Conservation (phyloP, 805 yeast genomes). For the Sungouiella thailandica region DNA sequence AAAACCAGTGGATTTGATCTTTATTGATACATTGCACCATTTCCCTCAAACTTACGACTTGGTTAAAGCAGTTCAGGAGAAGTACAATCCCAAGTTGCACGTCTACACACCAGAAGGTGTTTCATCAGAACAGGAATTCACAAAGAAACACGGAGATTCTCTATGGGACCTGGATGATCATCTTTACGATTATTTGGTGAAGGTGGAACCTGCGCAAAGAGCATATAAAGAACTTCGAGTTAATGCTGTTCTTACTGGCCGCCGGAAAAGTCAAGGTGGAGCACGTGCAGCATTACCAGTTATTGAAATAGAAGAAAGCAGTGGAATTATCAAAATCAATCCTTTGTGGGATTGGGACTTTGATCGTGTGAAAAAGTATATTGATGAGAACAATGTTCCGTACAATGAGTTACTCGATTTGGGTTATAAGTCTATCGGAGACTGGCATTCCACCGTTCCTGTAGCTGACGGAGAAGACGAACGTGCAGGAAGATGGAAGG, state of each 20-base stretch:
- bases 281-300: conserved; percentile 67
- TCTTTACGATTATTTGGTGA: conserved; percentile 78
- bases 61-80: conserved; percentile 50
- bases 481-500: conserved; percentile 96
- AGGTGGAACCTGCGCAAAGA: conserved; percentile 88
- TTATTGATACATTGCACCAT: conserved; percentile 87
- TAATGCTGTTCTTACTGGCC: conserved; percentile 86
- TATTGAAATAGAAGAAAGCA: conserved; percentile 66
- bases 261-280: conserved; percentile 88
- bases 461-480: conserved; percentile 91
- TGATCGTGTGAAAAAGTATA: conserved; percentile 61
- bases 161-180: conserved; percentile 83
- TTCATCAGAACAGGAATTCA: conserved; percentile 57
- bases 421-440: conserved; percentile 91
- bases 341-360: conserved; percentile 86
- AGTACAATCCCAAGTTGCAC: conserved; percentile 56
- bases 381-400: conserved; percentile 70
- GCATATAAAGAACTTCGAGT: conserved; percentile 72
- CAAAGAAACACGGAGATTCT: conserved; percentile 60
- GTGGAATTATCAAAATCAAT: conserved; percentile 78
- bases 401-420: conserved; percentile 77
- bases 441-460: conserved; percentile 91
- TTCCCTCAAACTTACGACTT: conserved; percentile 89
- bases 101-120: conserved; percentile 63
- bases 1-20: conserved; percentile 65